A percentile compares a stretch with the other conserved stretches of the same genome.
phyloP scores from a whole-genome alignment of 2,329 filamentous ascomycete genomes.

The Neonectria magnoliae region DNA sequence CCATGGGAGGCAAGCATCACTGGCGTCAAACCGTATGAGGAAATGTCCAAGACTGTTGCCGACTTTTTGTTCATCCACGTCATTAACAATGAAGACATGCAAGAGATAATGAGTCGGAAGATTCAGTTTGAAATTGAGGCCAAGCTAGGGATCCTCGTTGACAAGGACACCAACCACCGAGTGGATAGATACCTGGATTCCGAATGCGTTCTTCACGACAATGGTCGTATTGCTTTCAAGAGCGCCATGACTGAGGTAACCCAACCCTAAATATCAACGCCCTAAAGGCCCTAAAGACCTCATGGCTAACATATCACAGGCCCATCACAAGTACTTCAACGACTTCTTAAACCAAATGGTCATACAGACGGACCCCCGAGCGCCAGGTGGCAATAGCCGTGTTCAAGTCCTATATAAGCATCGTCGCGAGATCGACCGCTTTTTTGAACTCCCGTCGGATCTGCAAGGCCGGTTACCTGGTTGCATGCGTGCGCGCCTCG shows the following conservation, averaged over 20 bases:
- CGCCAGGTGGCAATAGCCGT: slow-evolving; percentile 58
- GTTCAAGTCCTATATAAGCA: slow-evolving; percentile 83
- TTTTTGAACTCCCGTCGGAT: slow-evolving; percentile 76
- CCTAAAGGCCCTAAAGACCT: neutral
- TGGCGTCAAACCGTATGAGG: slow-evolving; percentile 75
- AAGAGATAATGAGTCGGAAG: slow-evolving; percentile 69
- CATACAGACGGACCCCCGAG: slow-evolving; percentile 65
- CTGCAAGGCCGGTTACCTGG: slow-evolving; percentile 70
- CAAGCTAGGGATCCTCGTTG: slow-evolving; percentile 85
- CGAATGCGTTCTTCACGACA: slow-evolving; percentile 74
- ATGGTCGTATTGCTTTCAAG: slow-evolving; percentile 74
- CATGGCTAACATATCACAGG: slow-evolving; percentile 55
- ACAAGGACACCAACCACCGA: slow-evolving; percentile 76
- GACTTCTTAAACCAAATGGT: slow-evolving; percentile 81
- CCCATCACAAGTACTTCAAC: slow-evolving; percentile 85
- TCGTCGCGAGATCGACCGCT: slow-evolving; percentile 82
- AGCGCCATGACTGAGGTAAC: slow-evolving; percentile 91
- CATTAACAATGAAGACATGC: slow-evolving; percentile 72
- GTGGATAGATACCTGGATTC: slow-evolving; percentile 73
- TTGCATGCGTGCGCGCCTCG: slow-evolving; percentile 68
- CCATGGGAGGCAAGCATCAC: slow-evolving; percentile 76
- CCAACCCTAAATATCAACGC: slow-evolving; percentile 39
- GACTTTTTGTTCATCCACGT: slow-evolving; percentile 83
- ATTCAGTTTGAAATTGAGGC: slow-evolving; percentile 93
- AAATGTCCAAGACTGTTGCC: slow-evolving; percentile 78